Base-by-base conservation (phyloP, 2,329 filamentous ascomycete species). In the Xylariaceae sp. region DNA sequence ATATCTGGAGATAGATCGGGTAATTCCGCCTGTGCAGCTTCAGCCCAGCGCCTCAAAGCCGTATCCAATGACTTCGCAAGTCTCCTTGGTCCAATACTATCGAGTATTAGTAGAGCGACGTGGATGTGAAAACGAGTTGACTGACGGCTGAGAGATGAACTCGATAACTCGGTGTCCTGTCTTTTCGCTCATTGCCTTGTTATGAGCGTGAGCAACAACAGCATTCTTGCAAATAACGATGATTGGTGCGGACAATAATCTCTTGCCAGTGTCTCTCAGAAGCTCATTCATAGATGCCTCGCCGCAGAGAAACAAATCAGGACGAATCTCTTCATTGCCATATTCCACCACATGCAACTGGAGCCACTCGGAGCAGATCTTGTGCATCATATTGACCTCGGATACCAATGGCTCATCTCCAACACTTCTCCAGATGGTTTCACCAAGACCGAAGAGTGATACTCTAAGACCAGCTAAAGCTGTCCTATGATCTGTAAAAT, bases 111-210 rank as follows among this genome's bases (percentile, higher is more conserved):
- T 14, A 5, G 49, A 32, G 14, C 14, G 33, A 30, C 1, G 1
- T 6, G 10, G 38, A 9, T 39, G 2, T 3, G 14, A 19, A 14
- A 18, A n/a, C 30, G 27, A 19, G 11, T 6, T n/a, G 2, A 62
- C 68, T 53, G 56, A 68, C 62, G 69, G 69, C 38, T 68, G 68
- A 1, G 67, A 67, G 14, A 69, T 62, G 38, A 68, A 69, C 45
- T 70, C 68, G n/a, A 68, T 58, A 7, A 68, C 53, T 1, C 49
- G 49, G 19, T 57, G 18, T 49, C 51, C 52, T 10, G 51, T 45
- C n/a, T 36, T 61, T 44, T 19, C 56, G n/a, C 27, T 35, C n/a
- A 17, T 38, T 1, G 42, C 36, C 7, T 32, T 48, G 9, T 27
- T 36, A 36, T 48, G 18, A 40, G 62, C 38, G 51, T 66, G 63